phyloP scores from a whole-genome alignment of 352 stramenopile genomes.

The Globisporangium sylvaticum region DNA sequence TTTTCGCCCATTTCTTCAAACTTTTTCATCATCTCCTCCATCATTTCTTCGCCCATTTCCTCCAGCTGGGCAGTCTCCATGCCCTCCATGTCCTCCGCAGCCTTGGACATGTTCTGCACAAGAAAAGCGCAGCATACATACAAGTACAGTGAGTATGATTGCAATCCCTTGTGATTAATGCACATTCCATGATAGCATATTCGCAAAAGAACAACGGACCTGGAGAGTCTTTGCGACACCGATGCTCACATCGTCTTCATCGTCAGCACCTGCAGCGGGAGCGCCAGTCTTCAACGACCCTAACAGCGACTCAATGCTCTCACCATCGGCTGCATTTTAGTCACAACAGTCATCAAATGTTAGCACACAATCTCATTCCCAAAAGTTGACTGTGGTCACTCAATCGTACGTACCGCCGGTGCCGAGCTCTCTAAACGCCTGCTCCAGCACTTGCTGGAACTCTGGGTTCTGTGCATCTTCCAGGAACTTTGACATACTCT shows the following conservation, averaged over 20 bases:
- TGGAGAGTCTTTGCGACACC: slow-evolving; percentile 85
- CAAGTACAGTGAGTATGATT: not conserved
- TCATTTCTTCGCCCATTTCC: slow-evolving; percentile 93
- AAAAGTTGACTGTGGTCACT: not conserved
- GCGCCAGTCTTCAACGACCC: slow-evolving; percentile 39
- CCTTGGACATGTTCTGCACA: slow-evolving; percentile 84
- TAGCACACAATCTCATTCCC: slow-evolving; percentile 5
- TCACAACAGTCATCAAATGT: not conserved
- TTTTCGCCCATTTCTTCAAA: slow-evolving; percentile 95
- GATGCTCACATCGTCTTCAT: slow-evolving; percentile 74
- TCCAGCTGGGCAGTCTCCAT: slow-evolving; percentile 80
- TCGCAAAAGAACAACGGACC: slow-evolving; percentile 21
- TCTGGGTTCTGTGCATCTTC: slow-evolving; percentile 84
- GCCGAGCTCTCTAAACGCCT: slow-evolving; percentile 82
- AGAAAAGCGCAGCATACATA: not conserved
- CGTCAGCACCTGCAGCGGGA: slow-evolving; percentile 15
- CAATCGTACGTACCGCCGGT: slow-evolving; percentile 38
- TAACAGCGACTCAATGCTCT: slow-evolving; percentile 71
- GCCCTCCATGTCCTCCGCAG: slow-evolving; percentile 83
- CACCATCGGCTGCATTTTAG: slow-evolving; percentile 34
- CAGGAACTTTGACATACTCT: slow-evolving; percentile 86
- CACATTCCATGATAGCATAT: not conserved
- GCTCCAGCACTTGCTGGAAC: slow-evolving; percentile 84
- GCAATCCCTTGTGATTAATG: not conserved
- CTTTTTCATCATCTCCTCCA: slow-evolving; percentile 95